A percentile compares a stretch with the other conserved stretches of the same genome.
Conservation (phyloP, 768 basidiomycete species). For the Asterophora lycoperdoides region DNA sequence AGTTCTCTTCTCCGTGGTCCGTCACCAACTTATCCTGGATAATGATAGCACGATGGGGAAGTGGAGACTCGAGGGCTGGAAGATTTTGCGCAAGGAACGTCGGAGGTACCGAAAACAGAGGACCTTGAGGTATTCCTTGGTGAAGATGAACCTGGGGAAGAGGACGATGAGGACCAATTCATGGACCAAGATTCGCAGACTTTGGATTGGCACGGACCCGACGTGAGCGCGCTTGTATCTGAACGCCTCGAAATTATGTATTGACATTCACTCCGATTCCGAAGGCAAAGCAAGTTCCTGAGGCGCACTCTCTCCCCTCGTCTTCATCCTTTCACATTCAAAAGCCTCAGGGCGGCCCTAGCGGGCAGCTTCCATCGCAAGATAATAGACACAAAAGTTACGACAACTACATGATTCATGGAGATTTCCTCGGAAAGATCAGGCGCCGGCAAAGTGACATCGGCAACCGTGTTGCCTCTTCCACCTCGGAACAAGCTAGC, state of each 20-base stretch:
- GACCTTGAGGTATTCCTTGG: slow-evolving; percentile 37
- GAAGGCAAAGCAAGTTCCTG: slow-evolving; percentile 5
- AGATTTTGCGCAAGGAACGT: slow-evolving; percentile 38
- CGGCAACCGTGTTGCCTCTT: slow-evolving; percentile 1
- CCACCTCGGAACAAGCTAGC: slow-evolving; percentile 1
- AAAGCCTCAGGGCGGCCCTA: neutral
- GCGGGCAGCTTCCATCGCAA: neutral
- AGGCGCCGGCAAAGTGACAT: slow-evolving; percentile 7
- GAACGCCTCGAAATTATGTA: neutral
- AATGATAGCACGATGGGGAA: slow-evolving; percentile 43
- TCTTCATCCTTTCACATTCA: slow-evolving; percentile 9
- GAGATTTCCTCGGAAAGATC: neutral
- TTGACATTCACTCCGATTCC: neutral
- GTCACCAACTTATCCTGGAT: slow-evolving; percentile 7
- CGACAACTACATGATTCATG: slow-evolving; percentile 1
- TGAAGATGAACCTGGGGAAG: slow-evolving; percentile 20
- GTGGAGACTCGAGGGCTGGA: slow-evolving; percentile 42
- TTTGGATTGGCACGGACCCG: slow-evolving; percentile 3
- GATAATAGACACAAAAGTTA: slow-evolving; percentile 5
- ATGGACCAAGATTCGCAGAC: slow-evolving; percentile 1
- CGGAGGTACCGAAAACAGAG: slow-evolving; percentile 26
- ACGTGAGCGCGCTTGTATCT: neutral
- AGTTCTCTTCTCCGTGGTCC: slow-evolving; percentile 13
- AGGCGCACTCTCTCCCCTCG: slow-evolving; percentile 2
- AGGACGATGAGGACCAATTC: slow-evolving; percentile 13